These are phyloP conservation scores for Daedaleopsis nitida DNA, from an alignment of 768 basidiomycete species.

Conservation along the genomic window DNA sequence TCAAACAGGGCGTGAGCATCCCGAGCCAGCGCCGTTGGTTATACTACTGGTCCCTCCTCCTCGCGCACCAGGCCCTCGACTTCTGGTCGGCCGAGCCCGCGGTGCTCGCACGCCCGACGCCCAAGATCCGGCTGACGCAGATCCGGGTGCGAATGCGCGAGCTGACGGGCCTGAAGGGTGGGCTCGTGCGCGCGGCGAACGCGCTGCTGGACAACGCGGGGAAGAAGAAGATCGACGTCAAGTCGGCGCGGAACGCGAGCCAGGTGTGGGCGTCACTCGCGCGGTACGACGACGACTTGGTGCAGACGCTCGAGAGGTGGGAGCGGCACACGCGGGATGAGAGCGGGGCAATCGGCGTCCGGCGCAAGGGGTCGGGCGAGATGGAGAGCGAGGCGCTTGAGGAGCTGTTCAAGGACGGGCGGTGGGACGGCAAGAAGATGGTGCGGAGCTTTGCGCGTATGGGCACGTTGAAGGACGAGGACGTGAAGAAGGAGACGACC, in stretches of 20 bases:
- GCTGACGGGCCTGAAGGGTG: slow-evolving; percentile 49
- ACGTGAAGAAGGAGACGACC: slow-evolving; percentile 34
- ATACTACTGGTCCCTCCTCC: slow-evolving; percentile 73
- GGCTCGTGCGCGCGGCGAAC: slow-evolving; percentile 60
- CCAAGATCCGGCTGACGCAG: slow-evolving; percentile 57
- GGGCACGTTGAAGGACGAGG: slow-evolving; percentile 39
- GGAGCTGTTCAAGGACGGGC: slow-evolving; percentile 50
- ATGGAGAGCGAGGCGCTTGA: slow-evolving; percentile 40
- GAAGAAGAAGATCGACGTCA: slow-evolving; percentile 34
- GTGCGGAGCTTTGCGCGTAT: slow-evolving; percentile 72
- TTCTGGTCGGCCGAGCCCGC: slow-evolving; percentile 41
- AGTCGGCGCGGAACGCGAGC: slow-evolving; percentile 34
- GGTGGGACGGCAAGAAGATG: slow-evolving; percentile 81
- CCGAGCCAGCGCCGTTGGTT: slow-evolving; percentile 81
- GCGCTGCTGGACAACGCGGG: slow-evolving; percentile 49
- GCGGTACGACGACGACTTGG: slow-evolving; percentile 76
- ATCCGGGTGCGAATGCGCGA: slow-evolving; percentile 65
- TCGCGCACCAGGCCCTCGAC: slow-evolving; percentile 54
- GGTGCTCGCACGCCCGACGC: slow-evolving; percentile 22
- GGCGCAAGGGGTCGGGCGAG: slow-evolving; percentile 36
- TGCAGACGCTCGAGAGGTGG: slow-evolving; percentile 62
- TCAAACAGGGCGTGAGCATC: slow-evolving; percentile 70
- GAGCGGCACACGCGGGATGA: slow-evolving; percentile 55
- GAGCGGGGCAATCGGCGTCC: slow-evolving; percentile 39
- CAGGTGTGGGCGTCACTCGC: slow-evolving; percentile 74